Evolutionary conservation across 1,139 yeast genomes (phyloP), one percentile per base, ranked within the genome.

Genomic region (Scheffersomyces parashehatae): DNA sequence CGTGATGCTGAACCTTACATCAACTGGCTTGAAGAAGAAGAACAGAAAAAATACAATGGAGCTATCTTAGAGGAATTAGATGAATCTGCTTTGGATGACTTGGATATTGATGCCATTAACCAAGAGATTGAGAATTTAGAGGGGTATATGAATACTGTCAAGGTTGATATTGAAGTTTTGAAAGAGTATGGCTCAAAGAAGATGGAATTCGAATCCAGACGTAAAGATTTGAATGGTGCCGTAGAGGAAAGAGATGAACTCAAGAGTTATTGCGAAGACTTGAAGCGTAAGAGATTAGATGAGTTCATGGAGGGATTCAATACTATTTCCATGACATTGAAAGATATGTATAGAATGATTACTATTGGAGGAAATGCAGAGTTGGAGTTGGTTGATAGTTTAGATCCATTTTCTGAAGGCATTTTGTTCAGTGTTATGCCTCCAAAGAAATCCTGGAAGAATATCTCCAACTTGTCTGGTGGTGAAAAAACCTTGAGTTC

Each of bases 281-380:
- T 90, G 53, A 85, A 86, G 59, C 78, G 84, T 43, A 82, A 78
- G 49, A 76, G 99, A 43, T 73, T 87, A 42, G 90, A 85, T 50
- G 97, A 95, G 63, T 95, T 95, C 58, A 89, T 90, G 96, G 82
- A 81, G 50, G 99, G 99, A 0, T 93, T 95, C 68, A 82, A 84
- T 53, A 75, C 82, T 28, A 95, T 95, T 31, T 90, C 98, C 1
- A 75, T 84, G 65, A 88, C 96, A 6, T 77, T 95, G 50, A 93
- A 93, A 63, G 97, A 89, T 58, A 91, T 95, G 98, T 95, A 95
- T 59, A 96, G 91, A 59, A 88, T 93, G 95, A 93, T 95, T 48
- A 95, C 99, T 0, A 90, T 93, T 95, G 99, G 99, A 12, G 99
- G 99, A 34, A 95, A 91, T 70, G 99, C 99, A 0, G 99, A 95